Conservation (phyloP, 805 yeast species). For the Pichia ethanolica region DNA sequence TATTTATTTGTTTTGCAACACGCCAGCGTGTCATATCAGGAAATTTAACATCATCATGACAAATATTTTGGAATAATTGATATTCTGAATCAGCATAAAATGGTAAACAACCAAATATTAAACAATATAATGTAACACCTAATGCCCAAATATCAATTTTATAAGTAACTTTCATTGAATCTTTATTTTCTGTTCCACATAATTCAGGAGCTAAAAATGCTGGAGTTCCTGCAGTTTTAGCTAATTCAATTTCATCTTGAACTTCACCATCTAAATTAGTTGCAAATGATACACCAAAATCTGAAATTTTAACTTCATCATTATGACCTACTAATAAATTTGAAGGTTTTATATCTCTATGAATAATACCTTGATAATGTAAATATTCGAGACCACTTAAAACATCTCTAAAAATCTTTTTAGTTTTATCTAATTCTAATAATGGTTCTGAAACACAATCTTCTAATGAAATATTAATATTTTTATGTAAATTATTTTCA, state of each 20-base stretch:
- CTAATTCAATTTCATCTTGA: constrained; percentile 76
- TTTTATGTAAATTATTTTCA: neutral
- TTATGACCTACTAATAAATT: constrained; percentile 67
- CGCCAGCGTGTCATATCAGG: constrained; percentile 38
- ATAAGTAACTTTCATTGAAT: constrained; percentile 51
- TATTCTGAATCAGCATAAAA: constrained; percentile 82
- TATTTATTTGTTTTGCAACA: constrained; percentile 16
- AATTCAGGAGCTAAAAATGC: constrained; percentile 95
- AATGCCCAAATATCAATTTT: constrained; percentile 97
- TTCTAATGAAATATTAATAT: neutral
- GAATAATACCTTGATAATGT: constrained; percentile 86
- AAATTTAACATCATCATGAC: constrained; percentile 47
- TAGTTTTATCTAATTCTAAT: constrained; percentile 56
- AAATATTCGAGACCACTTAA: constrained; percentile 82
- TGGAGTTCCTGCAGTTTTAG: constrained; percentile 96
- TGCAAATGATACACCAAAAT: constrained; percentile 91
- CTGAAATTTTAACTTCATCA: constrained; percentile 83
- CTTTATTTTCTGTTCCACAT: constrained; percentile 50
- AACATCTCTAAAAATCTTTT: constrained; percentile 74
- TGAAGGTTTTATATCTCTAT: constrained; percentile 90
- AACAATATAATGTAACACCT: constrained; percentile 85
- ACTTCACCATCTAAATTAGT: constrained; percentile 37
- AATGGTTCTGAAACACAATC: constrained; percentile 43
- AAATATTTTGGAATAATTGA: constrained; percentile 78
- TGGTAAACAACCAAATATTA: constrained; percentile 83